Evolutionary conservation across 805 yeast genomes (phyloP).

Genomic region (Candida coquimbonensis): DNA sequence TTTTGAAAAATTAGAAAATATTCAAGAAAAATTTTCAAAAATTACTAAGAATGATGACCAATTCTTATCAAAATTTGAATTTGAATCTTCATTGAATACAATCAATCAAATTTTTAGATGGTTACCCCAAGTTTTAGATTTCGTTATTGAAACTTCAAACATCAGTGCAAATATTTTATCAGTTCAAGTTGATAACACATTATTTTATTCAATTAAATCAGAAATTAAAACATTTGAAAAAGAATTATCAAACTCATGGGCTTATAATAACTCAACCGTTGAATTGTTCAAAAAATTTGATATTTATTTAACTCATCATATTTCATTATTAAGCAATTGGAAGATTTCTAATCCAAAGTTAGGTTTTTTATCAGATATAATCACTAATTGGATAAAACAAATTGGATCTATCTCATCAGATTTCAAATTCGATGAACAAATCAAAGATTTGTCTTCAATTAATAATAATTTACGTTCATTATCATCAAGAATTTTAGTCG

Average conservation of each 20-base stretch:
- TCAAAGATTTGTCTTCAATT: constrained; percentile 26
- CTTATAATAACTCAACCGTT: constrained; percentile 12
- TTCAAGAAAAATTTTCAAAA: constrained; percentile 20
- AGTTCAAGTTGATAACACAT: constrained; percentile 10
- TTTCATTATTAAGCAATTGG: constrained; percentile 28
- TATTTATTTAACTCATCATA: constrained; percentile 7
- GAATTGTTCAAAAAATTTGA: constrained; percentile 22
- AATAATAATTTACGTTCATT: constrained; percentile 45
- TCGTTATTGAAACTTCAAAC: constrained; percentile 20
- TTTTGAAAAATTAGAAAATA: constrained; percentile 13
- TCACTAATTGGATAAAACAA: constrained; percentile 39
- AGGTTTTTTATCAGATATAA: constrained; percentile 41
- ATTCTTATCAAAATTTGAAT: constrained; percentile 12
- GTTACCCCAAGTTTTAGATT: constrained; percentile 30
- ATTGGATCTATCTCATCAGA: neutral
- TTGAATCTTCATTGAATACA: constrained; percentile 8
- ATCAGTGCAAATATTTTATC: constrained; percentile 13
- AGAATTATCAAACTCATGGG: constrained; percentile 9
- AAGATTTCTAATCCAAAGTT: constrained; percentile 23
- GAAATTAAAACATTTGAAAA: constrained; percentile 11
- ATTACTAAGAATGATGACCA: constrained; percentile 14
- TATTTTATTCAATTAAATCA: constrained; percentile 15
- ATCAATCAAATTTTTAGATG: constrained; percentile 19
- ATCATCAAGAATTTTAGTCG: constrained; percentile 53
- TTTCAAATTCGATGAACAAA: neutral